Conservation (phyloP, 352 stramenopile genomes). For the Thraustotheca clavata region DNA sequence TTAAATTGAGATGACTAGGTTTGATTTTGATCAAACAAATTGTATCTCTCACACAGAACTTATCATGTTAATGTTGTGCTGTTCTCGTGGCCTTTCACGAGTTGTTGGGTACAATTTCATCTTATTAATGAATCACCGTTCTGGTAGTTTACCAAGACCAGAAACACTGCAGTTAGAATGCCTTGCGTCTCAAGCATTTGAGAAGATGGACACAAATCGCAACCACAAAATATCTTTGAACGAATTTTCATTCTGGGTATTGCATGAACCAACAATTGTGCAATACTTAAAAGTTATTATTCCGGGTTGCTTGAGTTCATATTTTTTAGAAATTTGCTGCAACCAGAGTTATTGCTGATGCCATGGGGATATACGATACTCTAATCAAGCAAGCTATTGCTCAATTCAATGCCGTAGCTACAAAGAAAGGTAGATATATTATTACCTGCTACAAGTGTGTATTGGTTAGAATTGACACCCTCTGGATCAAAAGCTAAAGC, state of each 20-base stretch:
- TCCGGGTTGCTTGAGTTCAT: background rate
- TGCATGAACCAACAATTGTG: constrained; percentile 35
- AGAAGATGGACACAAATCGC: constrained; percentile 42
- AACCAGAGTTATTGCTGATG: constrained; percentile 58
- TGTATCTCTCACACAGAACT: constrained; percentile 58
- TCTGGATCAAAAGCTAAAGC: too few relatives aligned
- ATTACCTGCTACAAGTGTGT: too few relatives aligned
- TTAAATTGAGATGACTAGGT: constrained; percentile 28
- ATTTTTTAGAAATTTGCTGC: constrained; percentile 36
- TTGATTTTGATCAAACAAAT: constrained; percentile 70
- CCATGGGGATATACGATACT: constrained; percentile 51
- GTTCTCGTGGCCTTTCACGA: constrained; percentile 62
- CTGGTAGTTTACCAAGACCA: constrained; percentile 36
- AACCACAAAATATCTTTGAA: constrained; percentile 49
- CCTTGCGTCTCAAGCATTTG: constrained; percentile 41
- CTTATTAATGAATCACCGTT: background rate
- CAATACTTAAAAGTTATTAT: background rate
- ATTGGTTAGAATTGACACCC: too few relatives aligned
- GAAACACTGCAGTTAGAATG: constrained; percentile 40
- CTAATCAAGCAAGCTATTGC: constrained; percentile 44
- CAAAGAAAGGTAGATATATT: background rate
- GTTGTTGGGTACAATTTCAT: constrained; percentile 29
- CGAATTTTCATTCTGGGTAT: constrained; percentile 50
- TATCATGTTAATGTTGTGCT: constrained; percentile 62
- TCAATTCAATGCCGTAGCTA: constrained; percentile 30